Percentiles rank a stretch among this genome's conserved stretches.
Conservation (phyloP, 768 basidiomycete species). For the Leccinum disarticulatum region DNA sequence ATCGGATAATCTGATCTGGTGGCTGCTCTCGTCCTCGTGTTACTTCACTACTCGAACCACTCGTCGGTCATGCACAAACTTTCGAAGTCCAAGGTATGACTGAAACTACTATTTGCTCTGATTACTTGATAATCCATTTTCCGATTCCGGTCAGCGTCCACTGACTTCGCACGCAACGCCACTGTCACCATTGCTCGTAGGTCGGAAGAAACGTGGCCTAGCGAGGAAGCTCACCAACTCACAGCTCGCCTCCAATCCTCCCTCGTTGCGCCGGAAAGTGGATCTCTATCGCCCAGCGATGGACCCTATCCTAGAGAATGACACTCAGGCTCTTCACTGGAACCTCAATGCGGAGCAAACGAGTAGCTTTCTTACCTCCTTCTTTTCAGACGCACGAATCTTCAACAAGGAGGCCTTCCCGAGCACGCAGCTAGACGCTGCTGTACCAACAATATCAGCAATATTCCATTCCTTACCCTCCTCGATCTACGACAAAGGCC, state of each 20-base stretch:
- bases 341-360: neutral
- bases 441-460: neutral
- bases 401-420: neutral
- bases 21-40: neutral
- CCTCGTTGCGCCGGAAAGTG: neutral
- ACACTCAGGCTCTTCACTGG: neutral
- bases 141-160: neutral
- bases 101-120: neutral
- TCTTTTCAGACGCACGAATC: neutral
- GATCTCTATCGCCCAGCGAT: neutral
- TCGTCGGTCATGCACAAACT: neutral
- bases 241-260: neutral
- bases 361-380: neutral
- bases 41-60: neutral
- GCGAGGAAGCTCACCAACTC: neutral
- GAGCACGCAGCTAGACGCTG: neutral
- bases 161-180: neutral
- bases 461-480: neutral
- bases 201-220: neutral
- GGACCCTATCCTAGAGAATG: neutral
- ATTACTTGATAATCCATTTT: neutral
- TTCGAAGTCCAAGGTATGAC: neutral
- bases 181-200: neutral
- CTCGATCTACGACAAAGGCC: neutral
- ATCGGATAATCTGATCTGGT: neutral